phyloP scores from a whole-genome alignment of 2,329 filamentous ascomycete genomes.

The Spiromastix sp. region DNA sequence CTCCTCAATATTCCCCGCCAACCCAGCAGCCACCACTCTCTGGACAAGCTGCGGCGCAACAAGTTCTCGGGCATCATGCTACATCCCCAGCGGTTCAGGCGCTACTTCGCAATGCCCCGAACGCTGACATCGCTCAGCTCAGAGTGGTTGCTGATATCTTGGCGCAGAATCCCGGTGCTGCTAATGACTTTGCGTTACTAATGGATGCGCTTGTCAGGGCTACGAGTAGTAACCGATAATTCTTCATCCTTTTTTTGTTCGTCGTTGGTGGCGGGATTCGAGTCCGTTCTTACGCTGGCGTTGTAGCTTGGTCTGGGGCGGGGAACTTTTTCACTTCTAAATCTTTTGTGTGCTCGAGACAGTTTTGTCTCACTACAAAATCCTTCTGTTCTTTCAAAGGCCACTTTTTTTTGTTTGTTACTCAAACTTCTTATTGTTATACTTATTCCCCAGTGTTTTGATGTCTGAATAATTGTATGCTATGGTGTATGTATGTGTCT shows the following conservation, averaged over 20 bases:
- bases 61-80: constrained; percentile 55
- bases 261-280: background rate
- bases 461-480: too few relatives aligned
- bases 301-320: background rate
- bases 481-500: too few relatives aligned
- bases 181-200: constrained; percentile 44
- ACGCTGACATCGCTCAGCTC: constrained; percentile 63
- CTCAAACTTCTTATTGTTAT: too few relatives aligned
- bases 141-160: constrained; percentile 60
- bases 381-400: too few relatives aligned
- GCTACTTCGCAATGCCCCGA: constrained; percentile 56
- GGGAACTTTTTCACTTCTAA: too few relatives aligned
- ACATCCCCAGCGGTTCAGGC: constrained; percentile 57
- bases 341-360: too few relatives aligned
- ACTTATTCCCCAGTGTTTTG: too few relatives aligned
- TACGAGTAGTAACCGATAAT: constrained; percentile 21
- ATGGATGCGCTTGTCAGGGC: constrained; percentile 31
- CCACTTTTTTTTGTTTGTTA: too few relatives aligned
- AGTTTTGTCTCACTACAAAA: too few relatives aligned
- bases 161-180: constrained; percentile 53
- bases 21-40: constrained; percentile 18
- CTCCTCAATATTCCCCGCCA: constrained; percentile 10
- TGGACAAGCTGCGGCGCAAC: constrained; percentile 49
- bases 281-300: background rate
- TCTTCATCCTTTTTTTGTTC: background rate